Evolutionary conservation across 441 rosid genomes (phyloP).

Genomic region (Jatropha podagrica): DNA sequence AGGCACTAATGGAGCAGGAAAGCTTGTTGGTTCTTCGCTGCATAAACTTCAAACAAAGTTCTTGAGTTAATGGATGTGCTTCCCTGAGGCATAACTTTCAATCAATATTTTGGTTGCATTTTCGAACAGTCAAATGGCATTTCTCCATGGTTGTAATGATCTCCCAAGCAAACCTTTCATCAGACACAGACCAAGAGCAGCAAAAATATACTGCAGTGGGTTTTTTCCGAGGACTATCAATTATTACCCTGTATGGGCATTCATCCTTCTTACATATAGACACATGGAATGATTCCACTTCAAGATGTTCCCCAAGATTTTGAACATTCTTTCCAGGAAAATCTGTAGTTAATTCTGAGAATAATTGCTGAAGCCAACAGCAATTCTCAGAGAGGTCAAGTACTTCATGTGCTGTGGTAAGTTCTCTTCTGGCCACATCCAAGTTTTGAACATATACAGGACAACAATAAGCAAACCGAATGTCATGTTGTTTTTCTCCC

Average conservation of each 20-base stretch:
- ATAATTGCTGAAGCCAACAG: conserved; percentile 39
- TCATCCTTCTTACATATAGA: conserved; percentile 48
- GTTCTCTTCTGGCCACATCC: conserved; percentile 20
- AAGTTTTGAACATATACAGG: conserved; percentile 30
- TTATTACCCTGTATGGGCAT: conserved; percentile 52
- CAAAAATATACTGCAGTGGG: conserved; percentile 47
- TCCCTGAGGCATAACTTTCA: not conserved
- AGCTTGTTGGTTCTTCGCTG: not conserved
- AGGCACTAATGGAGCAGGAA: not conserved
- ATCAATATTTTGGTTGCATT: not conserved
- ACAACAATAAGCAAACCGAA: conserved; percentile 64
- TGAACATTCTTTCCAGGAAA: conserved; percentile 38
- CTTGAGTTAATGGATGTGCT: not conserved
- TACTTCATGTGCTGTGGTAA: conserved; percentile 20
- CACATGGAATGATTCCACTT: conserved; percentile 51
- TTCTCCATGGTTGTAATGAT: conserved; percentile 49
- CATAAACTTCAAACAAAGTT: not conserved
- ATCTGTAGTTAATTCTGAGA: conserved; percentile 33
- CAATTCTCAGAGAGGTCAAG: conserved; percentile 10
- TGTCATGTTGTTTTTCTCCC: conserved; percentile 47
- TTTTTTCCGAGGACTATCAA: conserved; percentile 13
- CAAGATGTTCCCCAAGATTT: conserved; percentile 47
- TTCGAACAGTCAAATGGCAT: not conserved
- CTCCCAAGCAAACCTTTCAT: conserved; percentile 72
- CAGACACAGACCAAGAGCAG: conserved; percentile 67